Base-by-base conservation (phyloP, 2,329 filamentous ascomycete genomes). In the Aspergillus persii region DNA sequence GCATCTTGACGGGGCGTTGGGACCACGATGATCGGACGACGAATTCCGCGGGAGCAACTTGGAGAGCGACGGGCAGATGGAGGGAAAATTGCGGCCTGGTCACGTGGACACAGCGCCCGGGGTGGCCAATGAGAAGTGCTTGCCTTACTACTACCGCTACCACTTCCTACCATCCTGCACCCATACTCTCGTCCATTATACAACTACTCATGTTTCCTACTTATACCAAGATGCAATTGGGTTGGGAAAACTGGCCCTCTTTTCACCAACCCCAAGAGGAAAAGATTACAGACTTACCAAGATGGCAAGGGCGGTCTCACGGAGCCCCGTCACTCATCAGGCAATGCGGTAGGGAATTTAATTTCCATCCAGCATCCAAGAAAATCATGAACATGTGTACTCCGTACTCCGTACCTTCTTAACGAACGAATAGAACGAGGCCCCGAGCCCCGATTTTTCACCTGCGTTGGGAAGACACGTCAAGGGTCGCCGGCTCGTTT, bases 1-100 rank as follows among this genome's bases (percentile, higher is more conserved):
- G 86, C 89, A 91, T 92, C 63, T 64, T 76, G 69, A 62, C 59
- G 46, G 63, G 18, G 59, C 58, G 66, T 66, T 64, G 67, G 65
- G 11, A 53, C 61, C 67, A 68, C 69, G 71, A 71, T 74, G 68
- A 68, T 67, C 66, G 61, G 60, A 61, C n/a, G 50, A 58, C 47
- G 53, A 49, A 41, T 53, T 41, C 49, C 41, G 53, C 53, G 18
- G 44, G 44, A 49, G 36, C 36, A 41, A 6, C 15, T 41, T 41
- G 36, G 36, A n/a, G 36, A 6, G 11, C 36, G 36, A 41, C 39
- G 46, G 53, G 48, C 48, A 31, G 18, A 23, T 23, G 49, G 59
- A 58, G 58, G 67, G 66, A 66, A 69, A 66, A 66, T 68, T 70
- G 61, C 61, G 62, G 58, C 54, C 62, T 2, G 8, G 27, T 59